phyloP scores from a whole-genome alignment of 306 rosid species.

The Cucumis melo region DNA sequence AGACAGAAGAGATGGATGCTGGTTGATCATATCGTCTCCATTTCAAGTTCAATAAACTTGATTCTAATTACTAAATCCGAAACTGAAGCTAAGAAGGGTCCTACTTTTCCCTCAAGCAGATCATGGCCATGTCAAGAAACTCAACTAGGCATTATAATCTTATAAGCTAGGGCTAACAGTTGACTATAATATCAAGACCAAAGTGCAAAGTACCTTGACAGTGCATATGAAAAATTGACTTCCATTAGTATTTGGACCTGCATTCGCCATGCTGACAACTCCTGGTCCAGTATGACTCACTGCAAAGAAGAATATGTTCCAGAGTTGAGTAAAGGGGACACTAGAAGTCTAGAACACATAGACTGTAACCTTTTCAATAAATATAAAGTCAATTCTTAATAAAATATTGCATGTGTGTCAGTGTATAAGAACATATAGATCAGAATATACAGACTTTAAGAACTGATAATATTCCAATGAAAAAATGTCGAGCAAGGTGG shows the following conservation, averaged over 20 bases:
- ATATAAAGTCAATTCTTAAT: neutral
- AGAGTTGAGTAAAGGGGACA: neutral
- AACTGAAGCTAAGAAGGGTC: neutral
- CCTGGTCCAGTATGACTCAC: conserved; percentile 84
- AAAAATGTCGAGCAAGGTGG: neutral
- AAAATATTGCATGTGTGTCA: neutral
- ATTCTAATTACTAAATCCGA: neutral
- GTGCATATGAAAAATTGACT: conserved; percentile 97
- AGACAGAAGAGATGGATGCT: neutral
- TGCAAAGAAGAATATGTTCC: conserved; percentile 17
- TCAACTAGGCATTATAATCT: neutral
- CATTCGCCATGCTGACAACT: conserved; percentile 95
- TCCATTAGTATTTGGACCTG: conserved; percentile 96
- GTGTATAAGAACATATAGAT: neutral
- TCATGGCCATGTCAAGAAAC: neutral
- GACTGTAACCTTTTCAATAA: neutral
- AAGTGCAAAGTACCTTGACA: conserved; percentile 47
- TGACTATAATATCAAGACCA: neutral
- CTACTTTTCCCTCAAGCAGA: neutral
- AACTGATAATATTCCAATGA: neutral
- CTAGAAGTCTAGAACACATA: neutral
- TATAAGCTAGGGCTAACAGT: neutral
- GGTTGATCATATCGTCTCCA: neutral
- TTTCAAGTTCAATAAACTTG: neutral
- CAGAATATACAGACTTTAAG: neutral